A percentile compares a stretch with the other conserved stretches of the same genome.
Evolutionary conservation across 331 rosid genomes (phyloP).

Genomic region (Malus hybrid): DNA sequence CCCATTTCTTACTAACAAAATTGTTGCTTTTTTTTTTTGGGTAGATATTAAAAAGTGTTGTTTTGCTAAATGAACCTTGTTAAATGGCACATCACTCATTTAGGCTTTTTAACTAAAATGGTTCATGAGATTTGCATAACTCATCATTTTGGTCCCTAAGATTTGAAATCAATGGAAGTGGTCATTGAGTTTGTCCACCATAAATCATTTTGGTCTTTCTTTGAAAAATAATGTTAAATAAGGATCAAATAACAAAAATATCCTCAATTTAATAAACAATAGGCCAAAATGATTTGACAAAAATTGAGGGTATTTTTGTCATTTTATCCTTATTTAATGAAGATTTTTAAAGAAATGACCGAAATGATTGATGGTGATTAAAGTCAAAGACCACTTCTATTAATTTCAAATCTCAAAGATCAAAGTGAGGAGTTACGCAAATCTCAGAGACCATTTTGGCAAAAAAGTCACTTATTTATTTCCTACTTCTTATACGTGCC

Average conservation of each 20-base stretch:
- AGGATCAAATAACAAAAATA: too few relatives aligned
- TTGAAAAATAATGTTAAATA: too few relatives aligned
- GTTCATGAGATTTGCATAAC: rapidly evolving
- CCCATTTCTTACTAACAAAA: neutral
- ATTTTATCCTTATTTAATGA: too few relatives aligned
- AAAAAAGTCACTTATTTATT: neutral
- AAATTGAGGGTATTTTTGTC: too few relatives aligned
- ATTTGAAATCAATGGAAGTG: too few relatives aligned
- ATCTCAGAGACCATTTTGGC: rapidly evolving
- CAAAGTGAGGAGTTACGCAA: rapidly evolving
- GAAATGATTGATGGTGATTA: too few relatives aligned
- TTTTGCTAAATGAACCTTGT: neutral
- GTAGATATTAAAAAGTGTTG: neutral
- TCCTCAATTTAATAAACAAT: too few relatives aligned
- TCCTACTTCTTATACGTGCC: neutral
- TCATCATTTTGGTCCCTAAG: rapidly evolving
- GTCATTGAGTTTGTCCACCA: too few relatives aligned
- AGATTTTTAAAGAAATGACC: too few relatives aligned
- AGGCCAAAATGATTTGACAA: too few relatives aligned
- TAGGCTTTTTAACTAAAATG: rapidly evolving
- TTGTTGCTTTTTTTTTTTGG: neutral
- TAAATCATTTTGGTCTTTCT: too few relatives aligned
- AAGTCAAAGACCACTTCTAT: rapidly evolving
- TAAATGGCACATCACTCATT: neutral
- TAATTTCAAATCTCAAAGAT: rapidly evolving